phyloP scores from a whole-genome alignment of 192 early-diverging fungal genomes.

The Podila epigama region DNA sequence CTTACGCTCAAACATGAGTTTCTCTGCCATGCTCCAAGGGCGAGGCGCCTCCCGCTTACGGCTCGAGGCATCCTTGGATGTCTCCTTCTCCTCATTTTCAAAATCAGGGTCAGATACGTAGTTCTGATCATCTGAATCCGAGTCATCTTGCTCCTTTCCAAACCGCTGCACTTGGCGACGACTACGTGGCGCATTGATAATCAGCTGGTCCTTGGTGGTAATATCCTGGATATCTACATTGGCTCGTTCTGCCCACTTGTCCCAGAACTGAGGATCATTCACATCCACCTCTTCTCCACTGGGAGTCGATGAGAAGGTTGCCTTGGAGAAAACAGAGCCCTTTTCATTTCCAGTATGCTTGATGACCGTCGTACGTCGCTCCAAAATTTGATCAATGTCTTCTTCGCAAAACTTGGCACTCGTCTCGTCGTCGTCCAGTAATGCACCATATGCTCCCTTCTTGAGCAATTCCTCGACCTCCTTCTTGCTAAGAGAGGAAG shows the following conservation, averaged over 20 bases:
- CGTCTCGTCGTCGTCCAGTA: slow-evolving; percentile 81
- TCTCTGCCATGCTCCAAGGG: slow-evolving; percentile 63
- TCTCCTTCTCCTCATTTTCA: slow-evolving; percentile 44
- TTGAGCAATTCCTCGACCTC: slow-evolving; percentile 88
- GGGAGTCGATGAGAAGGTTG: slow-evolving; percentile 66
- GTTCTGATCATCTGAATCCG: slow-evolving; percentile 55
- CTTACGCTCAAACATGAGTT: slow-evolving; percentile 64
- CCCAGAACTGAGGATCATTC: slow-evolving; percentile 91
- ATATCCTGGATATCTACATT: slow-evolving; percentile 69
- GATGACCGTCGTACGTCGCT: slow-evolving; percentile 80
- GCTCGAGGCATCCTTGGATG: slow-evolving; percentile 32
- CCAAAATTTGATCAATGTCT: slow-evolving; percentile 89
- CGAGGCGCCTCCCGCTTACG: slow-evolving; percentile 52
- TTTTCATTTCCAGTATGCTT: slow-evolving; percentile 72
- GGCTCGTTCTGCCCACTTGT: slow-evolving; percentile 83
- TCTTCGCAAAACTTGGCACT: slow-evolving; percentile 85
- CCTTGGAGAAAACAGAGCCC: slow-evolving; percentile 89
- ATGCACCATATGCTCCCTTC: slow-evolving; percentile 89
- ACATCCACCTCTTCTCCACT: slow-evolving; percentile 68
- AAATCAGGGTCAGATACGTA: slow-evolving; percentile 58
- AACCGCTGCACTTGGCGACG: slow-evolving; percentile 68
- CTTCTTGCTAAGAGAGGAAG: slow-evolving; percentile 69
- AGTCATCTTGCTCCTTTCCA: slow-evolving; percentile 48
- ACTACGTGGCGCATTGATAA: slow-evolving; percentile 73
- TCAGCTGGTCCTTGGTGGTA: slow-evolving; percentile 64